Base-by-base conservation (phyloP, 2,329 filamentous ascomycete species). In the Diaporthe amygdali region DNA sequence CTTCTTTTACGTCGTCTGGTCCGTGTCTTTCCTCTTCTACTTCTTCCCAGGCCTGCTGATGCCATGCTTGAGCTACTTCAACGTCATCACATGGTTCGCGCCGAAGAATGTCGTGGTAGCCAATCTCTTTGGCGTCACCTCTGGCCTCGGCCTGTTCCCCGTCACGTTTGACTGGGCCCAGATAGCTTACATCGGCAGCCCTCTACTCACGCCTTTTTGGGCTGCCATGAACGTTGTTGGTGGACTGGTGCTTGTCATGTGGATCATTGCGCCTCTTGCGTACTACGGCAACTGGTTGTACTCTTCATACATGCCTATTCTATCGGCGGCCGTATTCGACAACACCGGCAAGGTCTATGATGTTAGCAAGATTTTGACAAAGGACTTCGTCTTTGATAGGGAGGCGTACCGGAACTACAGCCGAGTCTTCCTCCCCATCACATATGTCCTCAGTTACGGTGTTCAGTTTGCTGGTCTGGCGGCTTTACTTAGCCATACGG, bases 131-230 rank as follows among this genome's bases (percentile, higher is more conserved):
- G 94, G 94, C 20, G 92, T 96, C 20, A 89, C 91, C n/a, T 96
- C 94, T 2, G 94, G 94, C 2, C 87, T 97, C 17, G 94, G 94
- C 0, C 83, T 97, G 41, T 94, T 97, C 73, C 94, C 94, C 0
- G 79, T 97, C 76, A 97, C 94, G 0, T 97, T 97, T 77, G 94
- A 97, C 82, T 97, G 94, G 94, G 93, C 93, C 0, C 94, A 97
- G 78, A 92, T 97, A 73, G 94, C 94, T 0, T 92, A 96, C 77
- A 96, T 97, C 76, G 94, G 94, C 20, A 96, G 94, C 5, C 94
- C 93, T 0, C 84, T 97, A 8, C 86, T 96, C 20, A 94, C 94
- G 0, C 94, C 94, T 0, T 96, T 96, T 80, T 95, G 94, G 94
- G 92, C 94, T 49, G 92, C 94, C 10, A 90, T 95, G 82, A 96